These are phyloP conservation scores for Pythium folliculosum DNA, from an alignment of 352 stramenopile genomes.

Conservation along the genomic window DNA sequence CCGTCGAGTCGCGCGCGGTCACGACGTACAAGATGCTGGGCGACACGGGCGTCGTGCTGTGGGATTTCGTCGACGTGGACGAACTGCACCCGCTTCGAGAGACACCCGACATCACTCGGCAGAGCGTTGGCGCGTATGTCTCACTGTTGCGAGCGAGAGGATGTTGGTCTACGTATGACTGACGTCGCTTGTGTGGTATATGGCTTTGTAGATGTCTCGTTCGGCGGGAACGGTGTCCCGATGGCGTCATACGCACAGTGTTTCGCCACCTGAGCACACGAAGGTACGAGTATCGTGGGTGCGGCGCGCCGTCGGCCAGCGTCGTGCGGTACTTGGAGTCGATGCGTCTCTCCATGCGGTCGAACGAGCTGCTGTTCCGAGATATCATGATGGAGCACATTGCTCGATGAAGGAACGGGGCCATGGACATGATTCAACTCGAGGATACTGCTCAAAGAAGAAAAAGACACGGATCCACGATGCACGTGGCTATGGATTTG, in stretches of 20 bases:
- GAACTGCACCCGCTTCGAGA: conserved; percentile 29
- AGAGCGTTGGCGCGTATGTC: conserved; percentile 20
- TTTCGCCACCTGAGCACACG: conserved; percentile 15
- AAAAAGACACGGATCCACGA: too few relatives aligned
- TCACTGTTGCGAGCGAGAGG: not conserved
- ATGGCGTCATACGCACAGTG: conserved; percentile 12
- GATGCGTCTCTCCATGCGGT: not conserved
- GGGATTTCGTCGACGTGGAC: conserved; percentile 37
- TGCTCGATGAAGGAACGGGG: not conserved
- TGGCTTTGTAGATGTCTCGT: conserved; percentile 13
- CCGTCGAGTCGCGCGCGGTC: conserved; percentile 31
- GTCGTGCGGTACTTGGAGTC: conserved; percentile 9
- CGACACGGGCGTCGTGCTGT: conserved; percentile 29
- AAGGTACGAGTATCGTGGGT: conserved; percentile 9
- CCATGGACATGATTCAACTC: too few relatives aligned
- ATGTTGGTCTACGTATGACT: not conserved
- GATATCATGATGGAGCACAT: conserved; percentile 6
- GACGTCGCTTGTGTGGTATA: not conserved
- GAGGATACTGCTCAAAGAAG: too few relatives aligned
- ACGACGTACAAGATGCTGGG: conserved; percentile 28
- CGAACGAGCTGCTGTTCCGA: not conserved
- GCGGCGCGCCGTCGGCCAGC: conserved; percentile 1
- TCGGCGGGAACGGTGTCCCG: conserved; percentile 8
- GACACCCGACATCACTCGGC: conserved; percentile 22
- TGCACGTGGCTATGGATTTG: too few relatives aligned